These are phyloP conservation scores for Daldinia sp. DNA, from an alignment of 2,329 filamentous ascomycete genomes.

Conservation along the genomic window DNA sequence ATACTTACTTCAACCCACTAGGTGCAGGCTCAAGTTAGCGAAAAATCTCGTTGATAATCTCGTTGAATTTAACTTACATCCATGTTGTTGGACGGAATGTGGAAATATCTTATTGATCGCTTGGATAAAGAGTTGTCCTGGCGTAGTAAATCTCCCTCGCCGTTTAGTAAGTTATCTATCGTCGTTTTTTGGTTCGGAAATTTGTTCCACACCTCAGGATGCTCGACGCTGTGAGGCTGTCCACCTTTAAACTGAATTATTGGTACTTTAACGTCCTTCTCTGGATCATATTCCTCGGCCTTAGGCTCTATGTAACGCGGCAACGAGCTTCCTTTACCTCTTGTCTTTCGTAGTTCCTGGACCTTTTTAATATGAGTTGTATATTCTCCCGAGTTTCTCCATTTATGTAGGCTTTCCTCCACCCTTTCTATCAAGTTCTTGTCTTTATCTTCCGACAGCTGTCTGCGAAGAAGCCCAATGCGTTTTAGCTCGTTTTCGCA, in stretches of 20 bases:
- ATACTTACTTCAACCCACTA: conserved; percentile 44
- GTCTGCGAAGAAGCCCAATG: conserved; percentile 34
- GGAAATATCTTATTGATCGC: conserved; percentile 39
- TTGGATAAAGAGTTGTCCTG: neutral
- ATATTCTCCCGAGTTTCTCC: conserved; percentile 1
- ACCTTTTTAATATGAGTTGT: neutral
- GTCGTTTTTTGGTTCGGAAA: conserved; percentile 42
- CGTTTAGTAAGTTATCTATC: conserved; percentile 18
- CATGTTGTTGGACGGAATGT: conserved; percentile 49
- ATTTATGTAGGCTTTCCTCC: neutral
- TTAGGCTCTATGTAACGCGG: neutral
- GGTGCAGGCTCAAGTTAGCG: conserved; percentile 19
- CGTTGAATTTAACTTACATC: conserved; percentile 31
- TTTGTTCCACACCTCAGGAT: conserved; percentile 21
- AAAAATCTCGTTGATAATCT: neutral
- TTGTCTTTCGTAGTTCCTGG: neutral
- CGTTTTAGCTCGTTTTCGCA: conserved; percentile 34
- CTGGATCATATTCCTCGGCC: conserved; percentile 20
- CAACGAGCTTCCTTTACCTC: neutral
- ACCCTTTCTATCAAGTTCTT: conserved; percentile 27
- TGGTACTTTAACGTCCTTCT: conserved; percentile 36
- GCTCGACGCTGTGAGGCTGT: neutral
- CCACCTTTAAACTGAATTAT: conserved; percentile 36
- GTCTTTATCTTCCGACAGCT: conserved; percentile 29
- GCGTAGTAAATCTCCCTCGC: conserved; percentile 4